Percentiles rank a stretch among this genome's conserved stretches.
phyloP scores from a whole-genome alignment of 257 asterid species.

The Rehmannia glutinosa region DNA sequence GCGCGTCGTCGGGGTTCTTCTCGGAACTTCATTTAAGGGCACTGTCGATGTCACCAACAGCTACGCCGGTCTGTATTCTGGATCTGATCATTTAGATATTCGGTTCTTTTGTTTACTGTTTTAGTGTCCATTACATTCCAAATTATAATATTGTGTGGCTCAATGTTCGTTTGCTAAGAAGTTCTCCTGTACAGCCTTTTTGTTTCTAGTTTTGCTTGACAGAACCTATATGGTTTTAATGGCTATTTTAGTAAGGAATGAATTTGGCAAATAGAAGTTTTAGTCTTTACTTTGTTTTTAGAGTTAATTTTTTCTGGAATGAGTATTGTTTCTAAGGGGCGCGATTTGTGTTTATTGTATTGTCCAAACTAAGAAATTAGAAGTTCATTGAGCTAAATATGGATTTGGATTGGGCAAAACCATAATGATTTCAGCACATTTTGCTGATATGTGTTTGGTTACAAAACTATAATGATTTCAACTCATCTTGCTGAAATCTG shows the following conservation, averaged over 20 bases:
- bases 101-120: not conserved
- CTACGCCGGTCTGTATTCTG: conserved; percentile 68
- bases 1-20: conserved; percentile 90
- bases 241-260: not conserved
- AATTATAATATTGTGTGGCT: not conserved
- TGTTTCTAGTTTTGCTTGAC: not conserved
- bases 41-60: conserved; percentile 92
- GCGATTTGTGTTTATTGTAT: not conserved
- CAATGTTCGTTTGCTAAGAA: not conserved
- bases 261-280: not conserved
- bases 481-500: not conserved
- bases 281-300: not conserved
- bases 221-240: not conserved
- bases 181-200: not conserved
- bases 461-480: not conserved
- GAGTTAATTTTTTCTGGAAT: not conserved
- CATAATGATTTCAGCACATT: not conserved
- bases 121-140: not conserved
- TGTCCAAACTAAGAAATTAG: not conserved
- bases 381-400: not conserved
- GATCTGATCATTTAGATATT: conserved; percentile 61
- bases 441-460: not conserved
- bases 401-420: not conserved
- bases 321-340: not conserved
- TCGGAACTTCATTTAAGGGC: conserved; percentile 79